Conservation (phyloP, 306 rosid genomes). For the Cicer judaicum region DNA sequence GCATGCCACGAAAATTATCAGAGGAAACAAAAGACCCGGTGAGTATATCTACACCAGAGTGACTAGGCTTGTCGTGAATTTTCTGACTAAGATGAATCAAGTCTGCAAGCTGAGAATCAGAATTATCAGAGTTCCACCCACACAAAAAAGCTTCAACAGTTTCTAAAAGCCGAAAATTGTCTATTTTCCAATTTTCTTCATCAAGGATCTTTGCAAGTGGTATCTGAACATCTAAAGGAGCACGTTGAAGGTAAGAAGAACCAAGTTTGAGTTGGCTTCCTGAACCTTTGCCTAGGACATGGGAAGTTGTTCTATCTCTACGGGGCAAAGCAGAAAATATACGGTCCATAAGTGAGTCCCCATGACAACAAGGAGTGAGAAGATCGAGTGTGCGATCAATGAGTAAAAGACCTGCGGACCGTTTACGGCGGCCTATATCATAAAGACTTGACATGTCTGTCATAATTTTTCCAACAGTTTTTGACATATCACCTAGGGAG, state of each 20-base stretch:
- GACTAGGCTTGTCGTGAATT: constrained; percentile 51
- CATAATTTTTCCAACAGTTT: constrained; percentile 79
- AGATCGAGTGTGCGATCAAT: constrained; percentile 96
- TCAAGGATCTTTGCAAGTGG: constrained; percentile 67
- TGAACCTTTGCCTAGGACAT: constrained; percentile 60
- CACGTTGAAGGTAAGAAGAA: constrained; percentile 61
- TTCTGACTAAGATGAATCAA: constrained; percentile 61
- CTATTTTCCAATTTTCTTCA: constrained; percentile 61
- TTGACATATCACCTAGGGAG: constrained; percentile 91
- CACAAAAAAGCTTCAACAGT: constrained; percentile 75
- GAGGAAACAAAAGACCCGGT: constrained; percentile 73
- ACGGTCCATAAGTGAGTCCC: constrained; percentile 88
- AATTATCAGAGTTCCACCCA: constrained; percentile 75
- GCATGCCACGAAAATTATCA: constrained; percentile 78
- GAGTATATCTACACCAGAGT: constrained; percentile 55
- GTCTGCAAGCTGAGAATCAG: constrained; percentile 61
- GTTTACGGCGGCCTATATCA: constrained; percentile 89
- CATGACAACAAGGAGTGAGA: constrained; percentile 92
- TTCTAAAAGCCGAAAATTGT: constrained; percentile 61
- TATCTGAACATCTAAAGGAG: constrained; percentile 83
- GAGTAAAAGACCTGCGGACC: constrained; percentile 83
- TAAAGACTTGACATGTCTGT: constrained; percentile 95
- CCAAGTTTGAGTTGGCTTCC: constrained; percentile 59
- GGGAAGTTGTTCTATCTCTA: constrained; percentile 56
- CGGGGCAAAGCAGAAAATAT: constrained; percentile 79